A percentile compares a stretch with the other conserved stretches of the same genome.
These are phyloP conservation scores for Cryphonectria radicalis DNA, from an alignment of 2,329 filamentous ascomycete genomes.

Conservation along the genomic window DNA sequence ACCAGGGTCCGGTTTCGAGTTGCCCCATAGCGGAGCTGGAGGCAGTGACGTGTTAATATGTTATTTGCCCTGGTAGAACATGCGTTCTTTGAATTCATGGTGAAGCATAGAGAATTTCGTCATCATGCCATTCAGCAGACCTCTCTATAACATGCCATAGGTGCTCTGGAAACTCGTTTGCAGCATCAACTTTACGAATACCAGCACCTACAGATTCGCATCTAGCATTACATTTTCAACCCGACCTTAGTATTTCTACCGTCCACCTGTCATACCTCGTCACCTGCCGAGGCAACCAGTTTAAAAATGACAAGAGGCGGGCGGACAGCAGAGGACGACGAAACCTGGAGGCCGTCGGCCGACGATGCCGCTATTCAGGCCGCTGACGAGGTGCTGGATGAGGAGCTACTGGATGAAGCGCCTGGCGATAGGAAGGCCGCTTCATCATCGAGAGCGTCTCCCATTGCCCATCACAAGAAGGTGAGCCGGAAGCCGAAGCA, in stretches of 20 bases:
- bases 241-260: not conserved
- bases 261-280: not conserved
- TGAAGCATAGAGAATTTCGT: not conserved
- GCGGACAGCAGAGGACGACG: constrained; percentile 20
- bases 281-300: not conserved
- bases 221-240: not conserved
- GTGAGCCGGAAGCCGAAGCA: constrained; percentile 9
- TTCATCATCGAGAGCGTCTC: constrained; percentile 4
- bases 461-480: constrained; percentile 19
- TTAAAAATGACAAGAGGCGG: constrained; percentile 23
- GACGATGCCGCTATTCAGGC: constrained; percentile 22
- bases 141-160: not conserved
- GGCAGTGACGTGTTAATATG: constrained; percentile 22
- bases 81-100: not conserved
- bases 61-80: constrained; percentile 2
- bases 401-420: constrained; percentile 14
- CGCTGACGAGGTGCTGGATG: constrained; percentile 19
- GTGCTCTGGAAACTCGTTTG: not conserved
- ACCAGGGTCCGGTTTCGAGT: constrained; percentile 17
- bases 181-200: not conserved
- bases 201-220: not conserved
- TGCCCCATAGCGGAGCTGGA: constrained; percentile 11
- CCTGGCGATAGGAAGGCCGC: not conserved
- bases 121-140: not conserved
- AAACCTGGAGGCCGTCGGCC: constrained; percentile 22